A percentile compares a stretch with the other conserved stretches of the same genome.
phyloP scores from a whole-genome alignment of 1,139 yeast genomes.

The Suhomyces choctaworum region DNA sequence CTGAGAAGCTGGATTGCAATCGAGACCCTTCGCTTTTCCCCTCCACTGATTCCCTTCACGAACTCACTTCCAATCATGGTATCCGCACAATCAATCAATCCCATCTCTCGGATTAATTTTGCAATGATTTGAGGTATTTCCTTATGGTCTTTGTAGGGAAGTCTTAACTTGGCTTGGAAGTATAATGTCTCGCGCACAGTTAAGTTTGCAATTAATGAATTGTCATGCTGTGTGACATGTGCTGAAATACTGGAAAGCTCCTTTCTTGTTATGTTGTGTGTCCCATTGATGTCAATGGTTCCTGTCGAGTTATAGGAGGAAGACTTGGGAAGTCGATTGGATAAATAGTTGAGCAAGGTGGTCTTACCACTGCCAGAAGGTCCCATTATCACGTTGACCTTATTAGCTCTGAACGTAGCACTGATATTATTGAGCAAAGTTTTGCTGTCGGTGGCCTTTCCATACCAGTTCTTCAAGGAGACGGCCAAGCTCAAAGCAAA shows the following conservation, averaged over 20 bases:
- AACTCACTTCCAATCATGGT: constrained; percentile 23
- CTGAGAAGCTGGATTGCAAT: constrained; percentile 28
- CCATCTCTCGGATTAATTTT: constrained; percentile 21
- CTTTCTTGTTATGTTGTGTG: constrained; percentile 16
- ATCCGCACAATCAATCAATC: constrained; percentile 28
- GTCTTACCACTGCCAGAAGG: constrained; percentile 32
- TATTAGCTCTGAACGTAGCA: constrained; percentile 20
- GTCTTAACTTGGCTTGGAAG: constrained; percentile 25
- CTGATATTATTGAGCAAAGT: constrained; percentile 19
- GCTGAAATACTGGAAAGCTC: constrained; percentile 22
- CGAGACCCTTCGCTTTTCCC: constrained; percentile 28
- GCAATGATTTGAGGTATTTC: constrained; percentile 20
- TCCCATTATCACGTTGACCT: constrained; percentile 29
- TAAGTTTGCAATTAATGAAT: constrained; percentile 23
- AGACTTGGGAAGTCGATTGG: constrained; percentile 18
- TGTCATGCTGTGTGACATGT: constrained; percentile 27
- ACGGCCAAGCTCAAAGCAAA: constrained; percentile 24
- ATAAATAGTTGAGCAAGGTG: constrained; percentile 23
- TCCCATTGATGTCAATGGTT: constrained; percentile 16
- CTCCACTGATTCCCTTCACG: constrained; percentile 28
- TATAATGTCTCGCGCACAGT: constrained; percentile 29
- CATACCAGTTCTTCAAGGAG: constrained; percentile 10
- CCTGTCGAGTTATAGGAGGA: constrained; percentile 18
- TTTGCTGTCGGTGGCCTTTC: constrained; percentile 7
- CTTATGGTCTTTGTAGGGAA: constrained; percentile 20